Base-by-base conservation (phyloP, 768 basidiomycete species). In the Leccinum truebloodii region DNA sequence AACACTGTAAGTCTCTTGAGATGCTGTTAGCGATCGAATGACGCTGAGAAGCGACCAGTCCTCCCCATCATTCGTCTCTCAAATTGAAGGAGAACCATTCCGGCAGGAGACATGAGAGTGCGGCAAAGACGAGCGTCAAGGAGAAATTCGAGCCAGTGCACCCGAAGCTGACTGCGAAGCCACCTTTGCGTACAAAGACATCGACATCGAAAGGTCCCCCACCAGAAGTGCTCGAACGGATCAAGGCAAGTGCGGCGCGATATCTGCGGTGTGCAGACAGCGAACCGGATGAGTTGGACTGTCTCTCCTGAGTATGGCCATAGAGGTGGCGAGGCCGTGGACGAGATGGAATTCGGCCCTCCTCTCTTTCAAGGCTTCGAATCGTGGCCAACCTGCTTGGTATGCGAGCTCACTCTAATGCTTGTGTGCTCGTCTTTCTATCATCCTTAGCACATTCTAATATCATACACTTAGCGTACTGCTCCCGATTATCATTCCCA, bases 231-330 rank as follows among this genome's bases (percentile, higher is more conserved):
- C 71, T 80, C 8, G 72, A 73, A 41, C 74, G 77, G 54, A 72
- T 80, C 32, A 74, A 69, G 54, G 71, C 75, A 14, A 71, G 75
- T 30, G 67, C 67, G 1, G 64, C 58, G 13, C 65, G 66, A 37
- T 54, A 66, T 55, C 44, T 62, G 13, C 59, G 53, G n/a, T 54
- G 60, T 35, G 58, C 58, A 7, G 67, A 75, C 32, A 73, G 75
- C 59, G 81, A 79, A 55, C 76, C 79, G 7, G 81, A 82, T 59
- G 79, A 79, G 30, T 72, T 82, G 51, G 80, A 82, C 61, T 82
- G 80, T 61, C 69, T 82, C 37, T 76, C 78, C 34, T 80, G 68
- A 80, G 16, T 22, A 34, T 39, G 41, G 26, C 18, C 10, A 24
- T 16, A 13, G n/a, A 24, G n/a, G n/a, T 12, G 12, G 7, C n/a